Conservation (phyloP, 164 flowering plant genomes). For the Vitis vinifera region ASM3070453v1 NC_081819.1:20417501-20418000, state of each 20-base stretch:
- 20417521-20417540: too few relatives aligned
- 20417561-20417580: too few relatives aligned
- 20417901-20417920: not conserved
- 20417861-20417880: not conserved
- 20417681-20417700: not conserved
- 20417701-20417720: not conserved
- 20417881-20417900: not conserved
- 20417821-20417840: not conserved
- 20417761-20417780: too few relatives aligned
- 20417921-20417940: not conserved
- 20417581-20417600: not conserved
- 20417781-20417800: too few relatives aligned
- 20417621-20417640: not conserved
- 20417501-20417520: too few relatives aligned
- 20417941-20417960: not conserved
- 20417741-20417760: too few relatives aligned
- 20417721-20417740: not conserved
- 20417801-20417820: too few relatives aligned
- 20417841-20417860: not conserved
- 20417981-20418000: not conserved
- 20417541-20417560: too few relatives aligned
- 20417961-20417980: too few relatives aligned
- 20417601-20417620: not conserved
- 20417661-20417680: not conserved
- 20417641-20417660: constrained; percentile 1